Percentiles rank a stretch among this genome's conserved stretches.
These are phyloP conservation scores for Zelopaecilomyces penicillatus DNA, from an alignment of 2,329 filamentous ascomycete genomes.

Conservation along the genomic window DNA sequence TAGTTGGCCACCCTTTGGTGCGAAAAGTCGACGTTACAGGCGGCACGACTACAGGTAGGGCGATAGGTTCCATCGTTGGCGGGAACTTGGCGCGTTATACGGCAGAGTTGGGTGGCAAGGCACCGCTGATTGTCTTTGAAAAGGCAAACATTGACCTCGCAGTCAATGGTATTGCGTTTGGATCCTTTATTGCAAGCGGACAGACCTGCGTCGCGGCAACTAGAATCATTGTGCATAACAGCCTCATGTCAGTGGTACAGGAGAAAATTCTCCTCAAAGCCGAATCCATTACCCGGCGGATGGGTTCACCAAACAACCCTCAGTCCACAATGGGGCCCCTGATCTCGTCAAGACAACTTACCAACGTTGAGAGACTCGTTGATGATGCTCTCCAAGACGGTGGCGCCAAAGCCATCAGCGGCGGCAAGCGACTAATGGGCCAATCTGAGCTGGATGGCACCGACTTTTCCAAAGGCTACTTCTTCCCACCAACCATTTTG, in stretches of 20 bases:
- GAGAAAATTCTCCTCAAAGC: conserved; percentile 56
- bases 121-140: conserved; percentile 58
- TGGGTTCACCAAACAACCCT: conserved; percentile 48
- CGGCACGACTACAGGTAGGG: conserved; percentile 60
- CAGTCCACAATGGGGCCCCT: conserved; percentile 57
- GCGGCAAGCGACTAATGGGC: conserved; percentile 41
- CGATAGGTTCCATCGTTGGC: conserved; percentile 57
- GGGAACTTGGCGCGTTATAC: conserved; percentile 62
- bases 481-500: conserved; percentile 73
- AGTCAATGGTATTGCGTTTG: conserved; percentile 60
- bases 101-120: conserved; percentile 65
- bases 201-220: conserved; percentile 62
- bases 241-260: conserved; percentile 57
- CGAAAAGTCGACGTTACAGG: conserved; percentile 69
- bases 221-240: conserved; percentile 64
- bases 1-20: conserved; percentile 43
- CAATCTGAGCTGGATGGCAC: conserved; percentile 40
- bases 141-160: conserved; percentile 57
- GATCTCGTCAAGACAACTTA: conserved; percentile 54
- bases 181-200: conserved; percentile 46
- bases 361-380: conserved; percentile 59
- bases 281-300: conserved; percentile 41
- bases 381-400: conserved; percentile 51
- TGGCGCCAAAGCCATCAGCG: conserved; percentile 26
- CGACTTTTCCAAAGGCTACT: conserved; percentile 55